Evolutionary conservation across 306 rosid genomes (phyloP), one percentile per base, ranked within the genome.

Genomic region (Morella rubra): DNA sequence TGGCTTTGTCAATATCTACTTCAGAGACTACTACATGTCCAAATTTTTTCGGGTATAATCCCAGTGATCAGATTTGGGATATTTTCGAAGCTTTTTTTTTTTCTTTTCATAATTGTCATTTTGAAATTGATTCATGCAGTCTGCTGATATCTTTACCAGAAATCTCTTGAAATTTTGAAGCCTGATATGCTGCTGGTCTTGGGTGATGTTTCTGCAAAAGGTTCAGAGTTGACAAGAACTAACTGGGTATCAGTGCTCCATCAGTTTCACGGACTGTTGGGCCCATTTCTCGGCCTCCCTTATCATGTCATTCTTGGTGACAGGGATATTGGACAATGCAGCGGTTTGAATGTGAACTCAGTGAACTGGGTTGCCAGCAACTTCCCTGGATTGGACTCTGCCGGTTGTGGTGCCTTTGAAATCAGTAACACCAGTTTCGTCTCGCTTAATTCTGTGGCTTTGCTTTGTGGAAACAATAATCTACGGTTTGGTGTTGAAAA

Each of bases 151-250:
- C 53, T 74, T 80, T 62, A 75, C 82, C 89, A 90, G 92, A 90
- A 88, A 78, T 90, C 96, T 72, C 85, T 83, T 73, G 81, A 77
- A 62, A 74, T 60, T 69, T 42, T 88, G 86, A 76, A 82, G 81
- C 92, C 92, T 76, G 92, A 90, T 80, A 80, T 90, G 91, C 87
- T 90, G 61, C 59, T 90, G 12, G 89, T 90, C 50, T 72, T 90
- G 84, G 96, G 96, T 37, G 96, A 90, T 68, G 80, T 90, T 65
- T 88, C 96, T 75, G 91, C 96, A 51, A 82, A 76, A 52, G 96
- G 96, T n/a, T 77, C 81, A 37, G 80, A 83, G 62, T 78, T 85
- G 76, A 82, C 89, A 5, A 83, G 73, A 72, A 20, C 72, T 77
- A 80, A 86, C 55, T 88, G 89, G 89, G 20, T 27, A 12, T 80